These are phyloP conservation scores for Monascus purpureus DNA, from an alignment of 495 filamentous ascomycete species.

Conservation along the genomic window DNA sequence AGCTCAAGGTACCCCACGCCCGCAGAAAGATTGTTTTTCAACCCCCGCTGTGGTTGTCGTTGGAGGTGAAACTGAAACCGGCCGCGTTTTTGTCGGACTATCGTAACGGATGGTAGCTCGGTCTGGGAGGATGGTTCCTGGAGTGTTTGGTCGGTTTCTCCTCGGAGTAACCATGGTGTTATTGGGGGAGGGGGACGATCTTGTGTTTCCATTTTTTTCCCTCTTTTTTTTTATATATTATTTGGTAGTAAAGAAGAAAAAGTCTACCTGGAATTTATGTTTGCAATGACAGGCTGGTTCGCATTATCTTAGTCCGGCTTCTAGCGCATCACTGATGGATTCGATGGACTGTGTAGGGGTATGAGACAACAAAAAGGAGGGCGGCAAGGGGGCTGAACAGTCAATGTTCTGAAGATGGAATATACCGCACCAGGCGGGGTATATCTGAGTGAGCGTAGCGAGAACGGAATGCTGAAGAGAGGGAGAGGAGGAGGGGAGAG, in stretches of 20 bases:
- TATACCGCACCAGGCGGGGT: too few relatives aligned
- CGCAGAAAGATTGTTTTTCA: constrained; percentile 32
- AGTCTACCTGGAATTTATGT: too few relatives aligned
- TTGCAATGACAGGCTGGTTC: too few relatives aligned
- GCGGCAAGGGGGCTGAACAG: not conserved
- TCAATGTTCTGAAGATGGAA: too few relatives aligned
- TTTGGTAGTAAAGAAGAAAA: too few relatives aligned
- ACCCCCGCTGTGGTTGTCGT: constrained; percentile 20
- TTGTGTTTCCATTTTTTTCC: not conserved
- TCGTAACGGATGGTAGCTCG: constrained; percentile 1
- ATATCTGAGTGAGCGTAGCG: too few relatives aligned
- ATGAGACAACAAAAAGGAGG: not conserved
- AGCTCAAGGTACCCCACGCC: constrained; percentile 37
- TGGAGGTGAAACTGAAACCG: constrained; percentile 13
- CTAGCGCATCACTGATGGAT: not conserved
- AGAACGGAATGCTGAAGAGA: too few relatives aligned
- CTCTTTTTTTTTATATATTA: not conserved
- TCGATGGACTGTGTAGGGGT: not conserved
- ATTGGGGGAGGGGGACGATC: not conserved
- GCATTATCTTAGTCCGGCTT: not conserved
- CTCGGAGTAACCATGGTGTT: not conserved
- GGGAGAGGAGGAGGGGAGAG: too few relatives aligned
- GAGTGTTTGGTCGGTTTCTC: not conserved
- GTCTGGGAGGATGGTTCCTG: not conserved
- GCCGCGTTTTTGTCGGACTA: constrained; percentile 8